Conservation (phyloP, 768 basidiomycete species). For the Suillus hirtellus region DNA sequence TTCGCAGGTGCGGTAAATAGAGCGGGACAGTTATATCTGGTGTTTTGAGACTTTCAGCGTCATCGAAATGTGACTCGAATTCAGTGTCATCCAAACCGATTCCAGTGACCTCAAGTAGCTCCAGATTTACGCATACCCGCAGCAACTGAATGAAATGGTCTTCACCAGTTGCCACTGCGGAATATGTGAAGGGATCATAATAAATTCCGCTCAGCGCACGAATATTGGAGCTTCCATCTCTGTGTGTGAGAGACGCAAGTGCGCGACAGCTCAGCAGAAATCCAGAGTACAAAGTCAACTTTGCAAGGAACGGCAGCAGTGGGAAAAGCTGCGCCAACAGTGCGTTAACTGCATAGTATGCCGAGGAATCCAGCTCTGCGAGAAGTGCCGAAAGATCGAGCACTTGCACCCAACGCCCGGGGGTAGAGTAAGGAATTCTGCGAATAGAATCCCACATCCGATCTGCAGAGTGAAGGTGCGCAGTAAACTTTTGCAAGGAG, state of each 20-base stretch:
- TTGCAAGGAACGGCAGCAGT: slow-evolving; percentile 62
- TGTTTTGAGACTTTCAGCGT: slow-evolving; percentile 21
- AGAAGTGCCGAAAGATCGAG: slow-evolving; percentile 67
- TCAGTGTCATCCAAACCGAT: slow-evolving; percentile 57
- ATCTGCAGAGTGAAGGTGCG: slow-evolving; percentile 62
- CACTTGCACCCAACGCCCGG: slow-evolving; percentile 82
- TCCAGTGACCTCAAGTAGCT: slow-evolving; percentile 64
- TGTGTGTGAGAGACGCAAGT: slow-evolving; percentile 48
- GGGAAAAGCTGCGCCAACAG: slow-evolving; percentile 66
- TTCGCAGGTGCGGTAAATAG: slow-evolving; percentile 56
- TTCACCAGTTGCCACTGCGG: slow-evolving; percentile 32
- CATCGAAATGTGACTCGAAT: slow-evolving; percentile 36
- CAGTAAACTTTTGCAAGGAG: slow-evolving; percentile 57
- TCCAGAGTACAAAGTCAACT: slow-evolving; percentile 53
- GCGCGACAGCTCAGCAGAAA: slow-evolving; percentile 63
- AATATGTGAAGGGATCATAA: slow-evolving; percentile 41
- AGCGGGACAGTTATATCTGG: slow-evolving; percentile 40
- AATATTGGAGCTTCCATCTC: slow-evolving; percentile 52
- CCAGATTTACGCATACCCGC: slow-evolving; percentile 53
- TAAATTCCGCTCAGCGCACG: slow-evolving; percentile 55
- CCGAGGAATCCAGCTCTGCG: slow-evolving; percentile 41
- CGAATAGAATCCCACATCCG: slow-evolving; percentile 86
- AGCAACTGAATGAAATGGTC: slow-evolving; percentile 63
- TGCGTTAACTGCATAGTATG: slow-evolving; percentile 59
- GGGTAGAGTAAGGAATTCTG: slow-evolving; percentile 82